These are phyloP conservation scores for Bidens hawaiensis DNA, from an alignment of 140 eudicot species.

Conservation along the genomic window DNA sequence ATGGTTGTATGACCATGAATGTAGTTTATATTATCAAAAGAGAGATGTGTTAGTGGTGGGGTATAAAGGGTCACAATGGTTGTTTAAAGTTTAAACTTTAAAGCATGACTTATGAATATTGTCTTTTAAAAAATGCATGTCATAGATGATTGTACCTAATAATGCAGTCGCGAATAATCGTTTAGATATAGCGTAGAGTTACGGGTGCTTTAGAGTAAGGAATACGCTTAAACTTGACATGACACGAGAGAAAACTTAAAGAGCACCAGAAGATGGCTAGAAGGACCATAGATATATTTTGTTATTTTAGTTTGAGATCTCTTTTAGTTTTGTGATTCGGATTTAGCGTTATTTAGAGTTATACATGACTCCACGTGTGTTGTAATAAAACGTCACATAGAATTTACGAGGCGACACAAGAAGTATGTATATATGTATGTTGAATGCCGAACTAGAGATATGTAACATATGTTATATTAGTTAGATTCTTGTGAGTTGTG, in stretches of 20 bases:
- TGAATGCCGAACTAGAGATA: too few species aligned
- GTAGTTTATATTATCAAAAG: neutral
- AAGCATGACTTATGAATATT: neutral
- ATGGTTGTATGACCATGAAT: neutral
- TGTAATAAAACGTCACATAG: too few species aligned
- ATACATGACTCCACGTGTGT: too few species aligned
- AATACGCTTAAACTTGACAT: neutral
- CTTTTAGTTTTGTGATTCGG: too few species aligned
- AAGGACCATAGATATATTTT: too few species aligned
- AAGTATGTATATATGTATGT: too few species aligned
- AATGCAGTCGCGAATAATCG: neutral
- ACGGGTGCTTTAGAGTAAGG: neutral
- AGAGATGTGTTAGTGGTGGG: constrained; percentile 10
- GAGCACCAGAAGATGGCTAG: neutral
- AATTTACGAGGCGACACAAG: too few species aligned
- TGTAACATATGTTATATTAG: too few species aligned
- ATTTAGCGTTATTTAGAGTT: too few species aligned
- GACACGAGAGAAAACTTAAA: neutral
- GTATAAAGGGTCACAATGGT: constrained; percentile 3
- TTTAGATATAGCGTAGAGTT: neutral
- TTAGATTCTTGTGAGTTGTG: neutral
- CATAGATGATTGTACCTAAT: neutral
- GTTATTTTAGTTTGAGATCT: too few species aligned
- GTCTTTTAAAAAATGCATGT: neutral
- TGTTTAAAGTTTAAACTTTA: too few species aligned